Evolutionary conservation across 805 yeast genomes (phyloP), one percentile per base, ranked within the genome.

Genomic region (Hanseniaspora vineae): DNA sequence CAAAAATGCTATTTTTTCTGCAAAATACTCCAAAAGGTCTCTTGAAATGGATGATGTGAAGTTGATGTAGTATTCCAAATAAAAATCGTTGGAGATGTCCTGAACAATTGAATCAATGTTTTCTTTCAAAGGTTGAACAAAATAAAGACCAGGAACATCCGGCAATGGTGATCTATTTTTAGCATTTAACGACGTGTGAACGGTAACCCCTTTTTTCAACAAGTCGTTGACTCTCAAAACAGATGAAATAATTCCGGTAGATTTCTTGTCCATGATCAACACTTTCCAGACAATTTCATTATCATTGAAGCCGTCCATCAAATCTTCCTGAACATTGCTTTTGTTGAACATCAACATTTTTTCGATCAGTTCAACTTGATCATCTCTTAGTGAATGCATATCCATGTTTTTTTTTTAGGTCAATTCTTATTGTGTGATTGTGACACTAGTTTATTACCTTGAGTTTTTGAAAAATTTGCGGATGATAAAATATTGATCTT

Each of bases 91-190:
- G 31, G 76, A 75, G 48, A 92, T 66, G 61, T 92, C 98, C 45
- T 76, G 73, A 11, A 85, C 75, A 35, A 92, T 84, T 32, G 66
- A 59, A 31, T 75, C 67, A 40, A 92, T 71, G 60, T 92, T 92
- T 44, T 77, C 90, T 29, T 73, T 68, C 0, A 92, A 84, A 6
- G 98, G 97, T 49, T 84, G 83, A 33, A 92, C 82, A 56, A 92
- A 90, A 66, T 92, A 92, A 43, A 92, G 77, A 3, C 80, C 97
- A 0, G 97, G 97, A 13, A 90, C 97, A 57, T 92, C 98, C 1
- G 95, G 89, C 46, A 92, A 71, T 1, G 90, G 75, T n/a, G 89
- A 77, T 51, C 98, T 72, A 49, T 75, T 77, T 44, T 87, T 72
- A 17, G 50, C 42, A 48, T 71, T 71, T 47, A 90, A 78, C 45